A percentile compares a stretch with the other conserved stretches of the same genome.
phyloP scores from a whole-genome alignment of 108 stramenopile genomes.

The Aurantiochytrium sp. region DNA sequence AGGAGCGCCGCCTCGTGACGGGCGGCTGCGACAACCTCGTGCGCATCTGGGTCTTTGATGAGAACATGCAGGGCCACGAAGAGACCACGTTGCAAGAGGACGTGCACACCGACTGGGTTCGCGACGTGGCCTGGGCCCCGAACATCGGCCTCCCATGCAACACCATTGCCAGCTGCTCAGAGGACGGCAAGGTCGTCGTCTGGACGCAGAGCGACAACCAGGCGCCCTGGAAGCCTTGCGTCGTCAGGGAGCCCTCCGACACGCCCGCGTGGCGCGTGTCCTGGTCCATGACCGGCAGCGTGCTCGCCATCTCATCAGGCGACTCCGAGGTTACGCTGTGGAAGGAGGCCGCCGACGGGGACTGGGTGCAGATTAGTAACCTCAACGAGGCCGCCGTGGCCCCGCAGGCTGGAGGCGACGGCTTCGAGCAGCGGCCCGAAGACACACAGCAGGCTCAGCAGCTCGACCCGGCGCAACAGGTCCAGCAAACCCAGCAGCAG shows the following conservation, averaged over 20 bases:
- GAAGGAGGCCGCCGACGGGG: slow-evolving; percentile 70
- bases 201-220: slow-evolving; percentile 70
- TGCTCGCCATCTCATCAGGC: slow-evolving; percentile 91
- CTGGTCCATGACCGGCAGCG: slow-evolving; percentile 93
- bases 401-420: not conserved
- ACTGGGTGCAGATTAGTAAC: slow-evolving; percentile 52
- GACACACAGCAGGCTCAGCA: not conserved
- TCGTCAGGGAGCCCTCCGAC: slow-evolving; percentile 72
- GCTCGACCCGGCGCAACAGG: not conserved
- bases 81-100: not conserved
- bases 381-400: slow-evolving; percentile 36
- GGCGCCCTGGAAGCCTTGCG: slow-evolving; percentile 67
- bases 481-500: not conserved
- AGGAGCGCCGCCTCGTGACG: slow-evolving; percentile 73
- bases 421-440: not conserved
- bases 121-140: slow-evolving; percentile 98
- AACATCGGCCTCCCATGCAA: slow-evolving; percentile 72
- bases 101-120: slow-evolving; percentile 85
- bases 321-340: slow-evolving; percentile 87
- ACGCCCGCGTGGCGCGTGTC: slow-evolving; percentile 94
- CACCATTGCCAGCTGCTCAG: slow-evolving; percentile 84
- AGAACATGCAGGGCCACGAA: not conserved
- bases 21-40: slow-evolving; percentile 91
- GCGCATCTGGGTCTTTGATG: slow-evolving; percentile 54
- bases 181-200: slow-evolving; percentile 85